Evolutionary conservation across 768 basidiomycete species (phyloP), one percentile per base, ranked within the genome.

Genomic region (Phylloporus sp.): DNA sequence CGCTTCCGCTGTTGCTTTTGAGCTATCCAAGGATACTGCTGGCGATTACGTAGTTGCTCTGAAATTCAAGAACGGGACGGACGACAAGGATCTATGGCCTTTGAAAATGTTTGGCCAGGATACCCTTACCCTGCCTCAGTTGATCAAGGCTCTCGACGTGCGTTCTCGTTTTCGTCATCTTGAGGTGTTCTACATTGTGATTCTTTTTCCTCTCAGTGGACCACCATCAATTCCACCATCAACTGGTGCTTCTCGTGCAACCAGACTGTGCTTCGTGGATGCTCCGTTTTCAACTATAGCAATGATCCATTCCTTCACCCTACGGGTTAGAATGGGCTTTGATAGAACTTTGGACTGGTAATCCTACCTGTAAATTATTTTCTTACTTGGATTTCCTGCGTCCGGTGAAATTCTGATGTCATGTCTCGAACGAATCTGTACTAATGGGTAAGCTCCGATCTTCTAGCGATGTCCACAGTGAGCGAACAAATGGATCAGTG

Each of bases 11-110:
- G 67, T 89, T 47, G 85, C 80, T 43, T 80, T 91, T 10, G 42
- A 43, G 42, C 27, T 43, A 10, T 43, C 42, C n/a, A 27, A 43
- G 26, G 20, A 43, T 6, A 43, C 42, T 5, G 42, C 49, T 18
- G 85, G 85, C 28, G 82, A 89, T 48, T 75, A 81, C 54, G 78
- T 28, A 11, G 42, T 43, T 82, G 44, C 81, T 86, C 75, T 91
- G 80, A 84, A 80, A 68, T 89, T 90, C 79, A 85, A 81, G 77
- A 91, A 91, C 63, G 88, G 88, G 26, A 88, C 89, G 24, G 43
- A 54, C 9, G 63, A 75, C 49, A 70, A 73, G 13, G 71, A 70
- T 54, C 85, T 86, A 73, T 65, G 74, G 50, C 78, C 81, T 38
- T 65, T 88, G 61, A 79, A 86, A 57, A 83, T 86, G 70, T 91